These are phyloP conservation scores for Pythium aquatile DNA, from an alignment of 352 stramenopile genomes.

Conservation along the genomic window DNA sequence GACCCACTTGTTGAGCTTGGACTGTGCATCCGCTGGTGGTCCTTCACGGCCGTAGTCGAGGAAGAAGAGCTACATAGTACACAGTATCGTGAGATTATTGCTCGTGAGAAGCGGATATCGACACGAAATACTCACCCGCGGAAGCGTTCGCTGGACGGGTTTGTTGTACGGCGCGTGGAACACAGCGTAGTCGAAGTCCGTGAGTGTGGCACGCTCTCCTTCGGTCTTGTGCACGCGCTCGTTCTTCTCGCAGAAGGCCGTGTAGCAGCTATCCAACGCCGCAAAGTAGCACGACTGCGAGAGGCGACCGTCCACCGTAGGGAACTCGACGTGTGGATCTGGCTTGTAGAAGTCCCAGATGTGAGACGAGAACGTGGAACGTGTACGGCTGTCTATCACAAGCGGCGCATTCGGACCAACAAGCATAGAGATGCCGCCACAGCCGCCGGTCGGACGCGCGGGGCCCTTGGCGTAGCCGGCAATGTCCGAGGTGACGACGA, in stretches of 20 bases:
- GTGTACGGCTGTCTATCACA: conserved; percentile 83
- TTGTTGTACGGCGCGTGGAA: conserved; percentile 99
- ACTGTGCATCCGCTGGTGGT: conserved; percentile 27
- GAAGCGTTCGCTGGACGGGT: conserved; percentile 96
- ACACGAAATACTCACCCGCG: conserved; percentile 56
- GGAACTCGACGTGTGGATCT: conserved; percentile 90
- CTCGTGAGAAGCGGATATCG: neutral
- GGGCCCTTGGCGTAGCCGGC: conserved; percentile 93
- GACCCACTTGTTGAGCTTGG: conserved; percentile 68
- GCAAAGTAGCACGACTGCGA: conserved; percentile 96
- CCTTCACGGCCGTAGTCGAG: conserved; percentile 49
- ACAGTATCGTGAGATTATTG: neutral
- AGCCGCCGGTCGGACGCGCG: conserved; percentile 90
- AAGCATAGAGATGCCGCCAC: conserved; percentile 94
- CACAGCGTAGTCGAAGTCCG: conserved; percentile 89
- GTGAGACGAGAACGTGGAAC: conserved; percentile 91
- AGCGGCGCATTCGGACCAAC: conserved; percentile 95
- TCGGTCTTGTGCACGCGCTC: conserved; percentile 20
- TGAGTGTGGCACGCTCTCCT: conserved; percentile 47
- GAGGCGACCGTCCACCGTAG: conserved; percentile 93
- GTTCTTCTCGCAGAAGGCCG: conserved; percentile 87
- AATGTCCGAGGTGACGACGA: conserved; percentile 97
- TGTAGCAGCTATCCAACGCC: conserved; percentile 95
- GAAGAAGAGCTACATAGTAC: conserved; percentile 41
- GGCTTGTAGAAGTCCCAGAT: conserved; percentile 99